phyloP scores from a whole-genome alignment of 2,329 filamentous ascomycete species.

The Graphium sp. region DNA sequence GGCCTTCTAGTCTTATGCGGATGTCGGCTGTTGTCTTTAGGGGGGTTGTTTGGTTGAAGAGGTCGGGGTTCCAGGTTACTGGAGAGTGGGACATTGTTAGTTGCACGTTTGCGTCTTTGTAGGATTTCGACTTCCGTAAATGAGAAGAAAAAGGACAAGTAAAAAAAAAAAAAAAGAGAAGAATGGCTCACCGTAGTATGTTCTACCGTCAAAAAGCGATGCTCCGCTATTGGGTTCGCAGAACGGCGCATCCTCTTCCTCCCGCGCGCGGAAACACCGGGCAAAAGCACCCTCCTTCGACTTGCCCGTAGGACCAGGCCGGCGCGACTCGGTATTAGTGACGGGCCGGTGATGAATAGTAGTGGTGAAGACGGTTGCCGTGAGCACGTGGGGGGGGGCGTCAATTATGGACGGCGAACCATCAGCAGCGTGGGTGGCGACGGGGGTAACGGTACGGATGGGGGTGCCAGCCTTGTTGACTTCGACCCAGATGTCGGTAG shows the following conservation, averaged over 20 bases:
- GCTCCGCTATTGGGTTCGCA: conserved; percentile 27
- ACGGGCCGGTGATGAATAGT: conserved; percentile 17
- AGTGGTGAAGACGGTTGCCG: conserved; percentile 22
- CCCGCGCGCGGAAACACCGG: conserved; percentile 26
- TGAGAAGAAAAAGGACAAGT: neutral
- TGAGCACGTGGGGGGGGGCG: conserved; percentile 26
- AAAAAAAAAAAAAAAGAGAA: neutral
- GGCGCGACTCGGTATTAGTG: conserved; percentile 24
- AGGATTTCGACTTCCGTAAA: neutral
- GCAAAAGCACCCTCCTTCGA: conserved; percentile 29
- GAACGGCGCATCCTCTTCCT: conserved; percentile 30
- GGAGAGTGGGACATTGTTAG: conserved; percentile 2
- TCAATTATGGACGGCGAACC: conserved; percentile 22
- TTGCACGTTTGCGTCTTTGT: neutral
- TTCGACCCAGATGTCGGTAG: conserved; percentile 31
- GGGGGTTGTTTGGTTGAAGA: conserved; percentile 25
- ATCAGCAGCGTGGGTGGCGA: conserved; percentile 23
- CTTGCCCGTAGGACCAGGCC: conserved; percentile 22
- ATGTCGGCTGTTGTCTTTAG: conserved; percentile 12
- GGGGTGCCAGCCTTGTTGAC: conserved; percentile 28
- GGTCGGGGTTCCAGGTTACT: conserved; percentile 41
- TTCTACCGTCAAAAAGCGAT: conserved; percentile 23
- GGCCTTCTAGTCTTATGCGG: conserved; percentile 12
- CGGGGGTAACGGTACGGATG: conserved; percentile 28
- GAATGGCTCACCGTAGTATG: conserved; percentile 30